These are phyloP conservation scores for Teratosphaeria viscida DNA, from an alignment of 2,329 filamentous ascomycete genomes.

Conservation along the genomic window DNA sequence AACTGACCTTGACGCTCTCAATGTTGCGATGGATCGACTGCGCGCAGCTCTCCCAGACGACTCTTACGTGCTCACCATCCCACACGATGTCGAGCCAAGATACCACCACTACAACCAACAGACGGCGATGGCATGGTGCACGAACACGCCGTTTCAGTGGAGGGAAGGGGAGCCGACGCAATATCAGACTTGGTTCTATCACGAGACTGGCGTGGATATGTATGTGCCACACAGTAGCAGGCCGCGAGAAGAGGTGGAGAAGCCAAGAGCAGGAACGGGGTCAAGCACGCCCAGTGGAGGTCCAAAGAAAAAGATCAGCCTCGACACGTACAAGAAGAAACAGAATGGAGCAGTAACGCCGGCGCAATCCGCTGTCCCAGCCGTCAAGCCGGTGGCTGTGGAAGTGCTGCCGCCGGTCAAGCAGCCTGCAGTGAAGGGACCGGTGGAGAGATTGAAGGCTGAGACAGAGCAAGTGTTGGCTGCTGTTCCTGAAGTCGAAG, in stretches of 20 bases:
- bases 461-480: conserved; percentile 23
- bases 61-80: conserved; percentile 40
- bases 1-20: conserved; percentile 29
- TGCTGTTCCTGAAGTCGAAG: conserved; percentile 14
- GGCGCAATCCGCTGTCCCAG: conserved; percentile 13
- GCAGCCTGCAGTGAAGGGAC: conserved; percentile 22
- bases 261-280: conserved; percentile 25
- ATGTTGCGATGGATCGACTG: conserved; percentile 34
- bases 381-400: conserved; percentile 7
- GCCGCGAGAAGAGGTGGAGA: conserved; percentile 19
- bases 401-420: conserved; percentile 10
- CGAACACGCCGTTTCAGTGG: conserved; percentile 42
- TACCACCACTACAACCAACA: conserved; percentile 33
- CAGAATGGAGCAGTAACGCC: conserved; percentile 30
- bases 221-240: conserved; percentile 18
- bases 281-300: conserved; percentile 31
- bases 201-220: conserved; percentile 38
- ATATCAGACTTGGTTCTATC: conserved; percentile 52
- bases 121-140: conserved; percentile 32
- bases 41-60: conserved; percentile 30
- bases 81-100: conserved; percentile 30
- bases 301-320: conserved; percentile 52
- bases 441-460: conserved; percentile 22
- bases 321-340: conserved; percentile 52
- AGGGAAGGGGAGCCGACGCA: conserved; percentile 48